Conservation (phyloP, 768 basidiomycete genomes). For the Tylopilus plumbeoviolaceoides region DNA sequence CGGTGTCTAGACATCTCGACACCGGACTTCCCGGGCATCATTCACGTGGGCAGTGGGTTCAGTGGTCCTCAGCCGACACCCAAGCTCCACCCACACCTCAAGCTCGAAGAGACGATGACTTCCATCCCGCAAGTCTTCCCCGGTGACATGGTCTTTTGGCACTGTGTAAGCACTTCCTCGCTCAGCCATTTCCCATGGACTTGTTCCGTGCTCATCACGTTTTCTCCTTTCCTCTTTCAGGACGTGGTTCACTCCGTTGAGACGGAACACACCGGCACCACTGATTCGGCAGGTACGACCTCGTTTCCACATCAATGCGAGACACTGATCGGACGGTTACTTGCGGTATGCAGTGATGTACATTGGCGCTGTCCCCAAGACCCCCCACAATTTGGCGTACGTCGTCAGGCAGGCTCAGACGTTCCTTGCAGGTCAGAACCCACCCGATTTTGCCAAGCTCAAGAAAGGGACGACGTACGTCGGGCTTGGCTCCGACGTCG, state of each 20-base stretch:
- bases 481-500: conserved; percentile 38
- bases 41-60: conserved; percentile 22
- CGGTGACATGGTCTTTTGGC: conserved; percentile 80
- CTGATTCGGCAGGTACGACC: conserved; percentile 51
- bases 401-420: conserved; percentile 56
- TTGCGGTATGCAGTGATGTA: conserved; percentile 57
- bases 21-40: conserved; percentile 52
- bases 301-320: not conserved
- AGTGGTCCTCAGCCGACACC: conserved; percentile 47
- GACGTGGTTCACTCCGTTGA: conserved; percentile 48
- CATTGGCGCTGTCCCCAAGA: conserved; percentile 68
- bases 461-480: conserved; percentile 37
- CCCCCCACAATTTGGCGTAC: conserved; percentile 58
- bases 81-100: conserved; percentile 62
- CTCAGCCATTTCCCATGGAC: not conserved
- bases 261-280: conserved; percentile 46
- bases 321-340: too few species aligned
- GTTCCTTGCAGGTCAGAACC: conserved; percentile 57
- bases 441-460: conserved; percentile 66
- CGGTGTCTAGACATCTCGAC: conserved; percentile 38
- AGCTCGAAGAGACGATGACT: conserved; percentile 61
- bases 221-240: conserved; percentile 26
- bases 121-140: conserved; percentile 67
- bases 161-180: conserved; percentile 41
- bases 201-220: not conserved